Base-by-base conservation (phyloP, 768 basidiomycete genomes). In the Sporobolomyces roseus region DNA sequence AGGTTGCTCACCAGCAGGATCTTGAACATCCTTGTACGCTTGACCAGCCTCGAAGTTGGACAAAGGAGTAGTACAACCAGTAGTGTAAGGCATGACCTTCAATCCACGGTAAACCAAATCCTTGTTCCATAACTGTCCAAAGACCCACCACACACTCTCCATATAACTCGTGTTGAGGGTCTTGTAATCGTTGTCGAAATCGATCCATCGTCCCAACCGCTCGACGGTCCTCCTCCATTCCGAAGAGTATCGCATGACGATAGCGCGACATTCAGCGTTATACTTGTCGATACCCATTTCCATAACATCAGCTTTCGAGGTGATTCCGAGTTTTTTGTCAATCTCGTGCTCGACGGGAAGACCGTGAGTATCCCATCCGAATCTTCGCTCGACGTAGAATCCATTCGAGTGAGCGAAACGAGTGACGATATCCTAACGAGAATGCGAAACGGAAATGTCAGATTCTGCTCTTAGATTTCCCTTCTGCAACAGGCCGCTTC, bases 121-220 rank as follows among this genome's bases (percentile, higher is more conserved):
- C 78, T 92, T 94, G 77, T 92, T 85, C 84, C 87, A 94, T n/a
- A 99, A 84, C 77, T 93, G 87, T 61, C 85, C 83, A 79, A 99
- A 99, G 13, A 91, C 96, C 96, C 96, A 99, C 96, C 96, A 99
- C 16, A 96, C 91, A 53, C 87, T 88, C 82, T 99, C 96, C 96
- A 99, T 98, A 79, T 90, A 99, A 13, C 86, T 81, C 10, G 86
- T 79, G 76, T 98, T 92, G 70, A 98, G 84, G 21, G 96, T 99
- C 83, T 97, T 98, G 74, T 99, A 99, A 76, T 97, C 96, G 75
- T 97, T 90, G 79, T 99, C 96, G 75, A 99, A 99, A 80, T 99
- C 96, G 80, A 99, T 98, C 96, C 96, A 99, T 71, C 96, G 87
- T 38, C 94, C 96, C 88, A 98, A 93, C 71, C 96, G 86, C 79